phyloP scores from a whole-genome alignment of 257 asterid genomes.

The Marsdenia floribunda region DNA sequence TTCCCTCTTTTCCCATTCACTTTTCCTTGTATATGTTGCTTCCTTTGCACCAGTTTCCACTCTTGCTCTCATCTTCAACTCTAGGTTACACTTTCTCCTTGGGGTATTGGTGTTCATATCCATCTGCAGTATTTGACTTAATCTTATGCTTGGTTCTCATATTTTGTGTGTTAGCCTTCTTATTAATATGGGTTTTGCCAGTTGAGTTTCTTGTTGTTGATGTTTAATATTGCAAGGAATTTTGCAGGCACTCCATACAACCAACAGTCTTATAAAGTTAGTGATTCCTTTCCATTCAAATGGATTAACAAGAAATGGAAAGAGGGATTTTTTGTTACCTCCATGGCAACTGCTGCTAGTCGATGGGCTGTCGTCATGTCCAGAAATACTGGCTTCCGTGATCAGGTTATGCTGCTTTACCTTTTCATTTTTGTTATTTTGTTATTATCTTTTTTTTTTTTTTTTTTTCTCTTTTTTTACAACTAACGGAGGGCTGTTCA shows the following conservation, averaged over 20 bases:
- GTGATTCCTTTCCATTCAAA: constrained; percentile 47
- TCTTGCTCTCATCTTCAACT: too few relatives aligned
- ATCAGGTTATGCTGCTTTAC: constrained; percentile 31
- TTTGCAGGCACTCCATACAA: constrained; percentile 34
- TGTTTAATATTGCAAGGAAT: not conserved
- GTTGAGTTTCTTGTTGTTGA: not conserved
- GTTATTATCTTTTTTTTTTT: not conserved
- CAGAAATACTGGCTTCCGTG: constrained; percentile 39
- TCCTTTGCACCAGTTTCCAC: too few relatives aligned
- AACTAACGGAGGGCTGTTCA: too few relatives aligned
- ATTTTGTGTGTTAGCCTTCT: not conserved
- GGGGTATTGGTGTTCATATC: not conserved
- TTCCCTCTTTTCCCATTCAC: too few relatives aligned
- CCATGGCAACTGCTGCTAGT: constrained; percentile 49
- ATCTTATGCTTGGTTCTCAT: not conserved
- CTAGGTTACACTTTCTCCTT: not conserved
- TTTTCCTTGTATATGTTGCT: too few relatives aligned
- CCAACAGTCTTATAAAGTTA: constrained; percentile 45
- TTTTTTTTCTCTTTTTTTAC: too few relatives aligned
- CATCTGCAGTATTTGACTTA: not conserved
- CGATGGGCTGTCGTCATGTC: constrained; percentile 52
- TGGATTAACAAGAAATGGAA: constrained; percentile 53
- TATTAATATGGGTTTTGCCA: not conserved
- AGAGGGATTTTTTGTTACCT: constrained; percentile 46
- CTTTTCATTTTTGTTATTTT: not conserved